These are phyloP conservation scores for Lactarius trivialis DNA, from an alignment of 768 basidiomycete genomes.

Conservation along the genomic window DNA sequence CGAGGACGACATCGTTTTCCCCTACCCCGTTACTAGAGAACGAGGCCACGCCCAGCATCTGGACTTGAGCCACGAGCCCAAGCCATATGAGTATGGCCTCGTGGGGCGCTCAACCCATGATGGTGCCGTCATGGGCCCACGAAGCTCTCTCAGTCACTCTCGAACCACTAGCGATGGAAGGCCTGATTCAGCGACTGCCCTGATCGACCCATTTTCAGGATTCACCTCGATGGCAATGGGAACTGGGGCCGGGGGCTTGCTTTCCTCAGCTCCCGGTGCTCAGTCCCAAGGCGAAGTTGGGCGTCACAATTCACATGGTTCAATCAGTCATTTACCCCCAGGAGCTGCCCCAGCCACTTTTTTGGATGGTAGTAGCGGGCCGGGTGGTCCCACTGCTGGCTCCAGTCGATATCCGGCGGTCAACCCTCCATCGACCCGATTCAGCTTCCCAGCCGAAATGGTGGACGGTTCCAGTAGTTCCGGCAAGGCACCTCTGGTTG, in stretches of 20 bases:
- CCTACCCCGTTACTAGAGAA: conserved; percentile 21
- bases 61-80: conserved; percentile 17
- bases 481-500: neutral
- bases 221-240: neutral
- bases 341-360: conserved; percentile 6
- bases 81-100: conserved; percentile 20
- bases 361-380: neutral
- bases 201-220: conserved; percentile 2
- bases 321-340: conserved; percentile 4
- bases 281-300: neutral
- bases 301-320: neutral
- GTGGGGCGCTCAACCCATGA: conserved; percentile 15
- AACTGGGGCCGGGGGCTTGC: neutral
- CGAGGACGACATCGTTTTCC: conserved; percentile 20
- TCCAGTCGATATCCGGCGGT: neutral
- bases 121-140: neutral
- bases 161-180: neutral
- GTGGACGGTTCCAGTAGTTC: neutral
- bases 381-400: neutral
- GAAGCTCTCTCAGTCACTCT: conserved; percentile 5
- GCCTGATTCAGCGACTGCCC: conserved; percentile 6
- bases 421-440: neutral
- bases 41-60: conserved; percentile 9
- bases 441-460: neutral
- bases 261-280: neutral